Conservation (phyloP, 306 rosid genomes). For the Glycine soja region DNA sequence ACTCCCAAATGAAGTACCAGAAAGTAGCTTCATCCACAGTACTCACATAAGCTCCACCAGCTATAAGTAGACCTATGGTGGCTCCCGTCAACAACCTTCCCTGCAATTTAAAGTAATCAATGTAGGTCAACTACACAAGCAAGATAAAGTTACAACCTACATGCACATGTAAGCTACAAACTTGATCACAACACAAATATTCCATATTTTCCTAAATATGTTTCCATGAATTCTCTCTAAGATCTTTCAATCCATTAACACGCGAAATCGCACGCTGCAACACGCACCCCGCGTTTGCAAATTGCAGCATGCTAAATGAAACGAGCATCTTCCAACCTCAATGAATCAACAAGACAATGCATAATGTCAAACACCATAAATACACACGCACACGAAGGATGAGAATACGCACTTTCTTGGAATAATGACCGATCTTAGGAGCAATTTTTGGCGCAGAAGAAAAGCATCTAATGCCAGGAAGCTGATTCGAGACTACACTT, state of each 20-base stretch:
- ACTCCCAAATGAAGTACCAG: conserved; percentile 75
- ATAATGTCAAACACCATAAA: neutral
- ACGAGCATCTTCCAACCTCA: conserved; percentile 5
- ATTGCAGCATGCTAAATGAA: conserved; percentile 35
- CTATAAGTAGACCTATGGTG: conserved; percentile 80
- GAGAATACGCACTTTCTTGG: conserved; percentile 75
- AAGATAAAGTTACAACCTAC: neutral
- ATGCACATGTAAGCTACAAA: neutral
- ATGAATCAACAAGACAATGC: conserved; percentile 12
- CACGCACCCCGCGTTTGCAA: neutral
- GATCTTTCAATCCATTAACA: conserved; percentile 20
- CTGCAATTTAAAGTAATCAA: conserved; percentile 56
- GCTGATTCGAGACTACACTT: conserved; percentile 50
- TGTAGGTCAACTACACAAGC: neutral
- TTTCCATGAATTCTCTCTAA: too few species aligned
- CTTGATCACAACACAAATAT: neutral
- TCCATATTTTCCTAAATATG: neutral
- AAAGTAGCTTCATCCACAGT: conserved; percentile 99
- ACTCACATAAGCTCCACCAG: conserved; percentile 97
- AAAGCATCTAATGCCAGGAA: conserved; percentile 56
- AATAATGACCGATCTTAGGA: conserved; percentile 71
- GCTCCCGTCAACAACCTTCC: conserved; percentile 88
- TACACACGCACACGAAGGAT: neutral
- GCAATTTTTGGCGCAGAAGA: conserved; percentile 67
- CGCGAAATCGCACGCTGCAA: neutral